Percentiles rank a stretch among this genome's conserved stretches.
These are phyloP conservation scores for Cochlearia excelsa DNA, from an alignment of 345 rosid species.

Conservation along the genomic window DNA sequence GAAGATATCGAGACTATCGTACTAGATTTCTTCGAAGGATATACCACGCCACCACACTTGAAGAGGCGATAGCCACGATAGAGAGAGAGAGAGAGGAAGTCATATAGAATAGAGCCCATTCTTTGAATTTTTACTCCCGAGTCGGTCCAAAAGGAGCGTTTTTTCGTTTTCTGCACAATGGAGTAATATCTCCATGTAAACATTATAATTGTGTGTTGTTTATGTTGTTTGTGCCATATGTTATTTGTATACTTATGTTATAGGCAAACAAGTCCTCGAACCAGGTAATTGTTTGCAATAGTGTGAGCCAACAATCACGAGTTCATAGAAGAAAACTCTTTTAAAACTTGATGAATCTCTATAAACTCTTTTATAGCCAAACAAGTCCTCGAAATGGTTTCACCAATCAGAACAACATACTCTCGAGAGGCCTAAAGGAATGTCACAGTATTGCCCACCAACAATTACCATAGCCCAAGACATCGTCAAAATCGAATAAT, in stretches of 20 bases:
- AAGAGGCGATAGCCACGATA: slow-evolving; percentile 54
- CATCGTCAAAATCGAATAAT: too few relatives aligned
- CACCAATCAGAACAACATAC: neutral
- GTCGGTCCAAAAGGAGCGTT: too few relatives aligned
- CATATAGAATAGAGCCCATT: slow-evolving; percentile 31
- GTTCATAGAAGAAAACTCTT: too few relatives aligned
- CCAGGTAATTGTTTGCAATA: too few relatives aligned
- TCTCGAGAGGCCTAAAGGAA: slow-evolving; percentile 72
- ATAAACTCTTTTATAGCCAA: neutral
- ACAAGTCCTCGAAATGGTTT: slow-evolving; percentile 22
- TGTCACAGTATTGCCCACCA: slow-evolving; percentile 83
- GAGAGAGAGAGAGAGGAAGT: neutral
- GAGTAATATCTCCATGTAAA: slow-evolving; percentile 13
- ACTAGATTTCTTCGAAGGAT: slow-evolving; percentile 95
- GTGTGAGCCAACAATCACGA: too few relatives aligned
- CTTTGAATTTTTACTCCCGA: slow-evolving; percentile 30
- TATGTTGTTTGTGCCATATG: slow-evolving; percentile 26
- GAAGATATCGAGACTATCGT: slow-evolving; percentile 84
- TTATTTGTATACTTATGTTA: neutral
- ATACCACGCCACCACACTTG: slow-evolving; percentile 62
- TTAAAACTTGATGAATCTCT: too few relatives aligned
- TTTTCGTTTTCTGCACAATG: neutral
- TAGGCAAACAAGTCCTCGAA: neutral
- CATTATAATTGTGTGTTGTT: neutral
- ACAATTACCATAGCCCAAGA: slow-evolving; percentile 50